Evolutionary conservation across 1,139 yeast genomes (phyloP).

Genomic region (Kazachstania sp.): DNA sequence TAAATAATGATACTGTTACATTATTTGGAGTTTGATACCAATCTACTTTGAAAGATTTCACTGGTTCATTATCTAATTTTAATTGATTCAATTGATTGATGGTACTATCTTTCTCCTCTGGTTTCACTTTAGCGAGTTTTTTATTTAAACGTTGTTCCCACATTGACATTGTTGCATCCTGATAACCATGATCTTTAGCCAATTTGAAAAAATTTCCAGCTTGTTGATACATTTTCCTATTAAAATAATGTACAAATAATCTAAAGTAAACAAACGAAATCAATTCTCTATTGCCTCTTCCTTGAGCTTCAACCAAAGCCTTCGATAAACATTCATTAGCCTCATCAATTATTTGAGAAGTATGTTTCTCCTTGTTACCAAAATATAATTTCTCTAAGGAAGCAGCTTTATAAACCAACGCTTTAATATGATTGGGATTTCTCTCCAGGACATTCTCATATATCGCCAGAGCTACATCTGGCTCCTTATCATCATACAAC

Average conservation of each 20-base stretch:
- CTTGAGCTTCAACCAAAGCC: conserved; percentile 49
- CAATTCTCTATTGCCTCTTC: conserved; percentile 43
- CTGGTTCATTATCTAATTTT: not conserved
- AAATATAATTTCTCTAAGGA: conserved; percentile 44
- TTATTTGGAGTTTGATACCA: conserved; percentile 63
- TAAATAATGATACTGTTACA: conserved; percentile 64
- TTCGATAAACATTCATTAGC: conserved; percentile 44
- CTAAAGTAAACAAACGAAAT: conserved; percentile 54
- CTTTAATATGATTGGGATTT: conserved; percentile 42
- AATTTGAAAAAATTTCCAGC: conserved; percentile 44
- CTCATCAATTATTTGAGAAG: conserved; percentile 38
- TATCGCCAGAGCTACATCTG: conserved; percentile 33
- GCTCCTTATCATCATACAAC: conserved; percentile 33
- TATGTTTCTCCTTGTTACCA: conserved; percentile 26
- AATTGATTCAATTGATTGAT: not conserved
- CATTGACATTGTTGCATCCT: conserved; percentile 40
- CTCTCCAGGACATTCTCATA: conserved; percentile 32
- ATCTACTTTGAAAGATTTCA: conserved; percentile 47
- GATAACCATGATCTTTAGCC: conserved; percentile 42
- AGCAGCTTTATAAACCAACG: conserved; percentile 47
- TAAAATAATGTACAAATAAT: conserved; percentile 44
- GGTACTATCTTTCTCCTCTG: conserved; percentile 1
- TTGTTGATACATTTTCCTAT: conserved; percentile 38
- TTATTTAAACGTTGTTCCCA: conserved; percentile 44
- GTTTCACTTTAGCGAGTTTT: conserved; percentile 24